Evolutionary conservation across 2,329 filamentous ascomycete species (phyloP).

Genomic region (Colletotrichum gloeosporioides): DNA sequence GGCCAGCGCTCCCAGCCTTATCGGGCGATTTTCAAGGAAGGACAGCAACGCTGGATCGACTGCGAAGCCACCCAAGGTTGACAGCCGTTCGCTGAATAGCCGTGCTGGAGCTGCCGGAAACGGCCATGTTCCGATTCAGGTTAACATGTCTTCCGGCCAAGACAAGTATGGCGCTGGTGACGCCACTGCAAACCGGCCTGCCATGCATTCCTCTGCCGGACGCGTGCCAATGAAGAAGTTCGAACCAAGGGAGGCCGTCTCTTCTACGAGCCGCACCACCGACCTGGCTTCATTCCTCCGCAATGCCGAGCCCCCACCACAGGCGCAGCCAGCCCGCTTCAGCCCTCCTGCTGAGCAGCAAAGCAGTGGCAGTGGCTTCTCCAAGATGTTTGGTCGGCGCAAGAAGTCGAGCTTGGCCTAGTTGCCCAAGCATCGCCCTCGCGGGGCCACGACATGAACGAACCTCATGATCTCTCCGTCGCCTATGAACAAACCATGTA

Average conservation of each 20-base stretch:
- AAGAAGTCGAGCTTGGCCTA: conserved; percentile 49
- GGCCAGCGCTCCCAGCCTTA: conserved; percentile 65
- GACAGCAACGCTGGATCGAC: conserved; percentile 33
- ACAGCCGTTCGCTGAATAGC: conserved; percentile 43
- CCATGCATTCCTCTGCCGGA: conserved; percentile 32
- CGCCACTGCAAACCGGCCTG: conserved; percentile 21
- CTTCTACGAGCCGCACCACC: conserved; percentile 56
- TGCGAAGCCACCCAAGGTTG: conserved; percentile 30
- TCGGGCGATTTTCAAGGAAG: conserved; percentile 59
- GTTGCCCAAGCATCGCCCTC: not conserved
- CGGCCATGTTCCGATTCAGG: conserved; percentile 60
- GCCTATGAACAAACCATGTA: conserved; percentile 7
- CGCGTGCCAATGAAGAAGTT: conserved; percentile 63
- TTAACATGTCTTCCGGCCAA: conserved; percentile 50
- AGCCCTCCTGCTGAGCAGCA: conserved; percentile 25
- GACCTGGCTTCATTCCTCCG: conserved; percentile 77
- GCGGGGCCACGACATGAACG: conserved; percentile 17
- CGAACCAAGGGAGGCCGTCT: conserved; percentile 58
- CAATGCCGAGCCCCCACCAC: conserved; percentile 68
- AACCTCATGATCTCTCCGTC: conserved; percentile 9
- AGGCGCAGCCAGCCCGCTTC: conserved; percentile 30
- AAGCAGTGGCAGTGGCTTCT: conserved; percentile 45
- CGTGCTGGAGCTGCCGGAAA: conserved; percentile 37
- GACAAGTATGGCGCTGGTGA: conserved; percentile 45
- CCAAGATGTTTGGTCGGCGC: conserved; percentile 54